phyloP scores from a whole-genome alignment of 2,329 filamentous ascomycete species.

The Zasmidium citrigriseum region DNA sequence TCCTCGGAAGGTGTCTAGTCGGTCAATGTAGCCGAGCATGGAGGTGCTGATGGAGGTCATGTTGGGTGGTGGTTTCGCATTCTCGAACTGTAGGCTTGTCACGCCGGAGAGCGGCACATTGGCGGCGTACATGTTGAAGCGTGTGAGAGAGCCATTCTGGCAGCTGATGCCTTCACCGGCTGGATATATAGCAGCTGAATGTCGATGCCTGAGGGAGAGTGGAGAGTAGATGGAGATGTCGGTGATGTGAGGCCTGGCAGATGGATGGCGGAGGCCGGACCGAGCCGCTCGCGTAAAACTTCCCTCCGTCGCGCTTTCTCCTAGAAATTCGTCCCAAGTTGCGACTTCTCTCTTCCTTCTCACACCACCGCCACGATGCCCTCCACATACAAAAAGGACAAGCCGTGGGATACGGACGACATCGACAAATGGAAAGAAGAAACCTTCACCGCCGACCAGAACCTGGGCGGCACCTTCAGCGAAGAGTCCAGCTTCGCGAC shows the following conservation, averaged over 20 bases:
- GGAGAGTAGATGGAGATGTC: neutral
- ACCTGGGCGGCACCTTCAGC: constrained; percentile 78
- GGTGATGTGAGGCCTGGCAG: neutral
- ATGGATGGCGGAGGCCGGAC: neutral
- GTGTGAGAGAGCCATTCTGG: neutral
- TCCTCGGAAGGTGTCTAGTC: constrained; percentile 23
- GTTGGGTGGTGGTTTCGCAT: neutral
- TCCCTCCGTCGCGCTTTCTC: neutral
- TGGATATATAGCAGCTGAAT: neutral
- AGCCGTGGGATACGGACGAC: constrained; percentile 94
- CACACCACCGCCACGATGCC: constrained; percentile 61
- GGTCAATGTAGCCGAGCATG: constrained; percentile 6
- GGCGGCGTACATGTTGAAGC: neutral
- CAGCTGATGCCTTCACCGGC: too few relatives aligned
- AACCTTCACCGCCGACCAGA: constrained; percentile 81
- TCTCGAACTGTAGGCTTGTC: neutral
- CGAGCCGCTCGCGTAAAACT: neutral
- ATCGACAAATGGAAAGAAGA: constrained; percentile 97
- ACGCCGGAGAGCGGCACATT: neutral
- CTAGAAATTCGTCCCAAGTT: constrained; percentile 3
- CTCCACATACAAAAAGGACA: constrained; percentile 84
- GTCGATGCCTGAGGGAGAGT: neutral
- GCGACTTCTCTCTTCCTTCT: constrained; percentile 5
- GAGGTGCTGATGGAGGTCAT: neutral
- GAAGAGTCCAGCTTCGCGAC: constrained; percentile 88